Evolutionary conservation across 2,329 filamentous ascomycete genomes (phyloP).

Genomic region (Ceratocystis harringtonii): DNA sequence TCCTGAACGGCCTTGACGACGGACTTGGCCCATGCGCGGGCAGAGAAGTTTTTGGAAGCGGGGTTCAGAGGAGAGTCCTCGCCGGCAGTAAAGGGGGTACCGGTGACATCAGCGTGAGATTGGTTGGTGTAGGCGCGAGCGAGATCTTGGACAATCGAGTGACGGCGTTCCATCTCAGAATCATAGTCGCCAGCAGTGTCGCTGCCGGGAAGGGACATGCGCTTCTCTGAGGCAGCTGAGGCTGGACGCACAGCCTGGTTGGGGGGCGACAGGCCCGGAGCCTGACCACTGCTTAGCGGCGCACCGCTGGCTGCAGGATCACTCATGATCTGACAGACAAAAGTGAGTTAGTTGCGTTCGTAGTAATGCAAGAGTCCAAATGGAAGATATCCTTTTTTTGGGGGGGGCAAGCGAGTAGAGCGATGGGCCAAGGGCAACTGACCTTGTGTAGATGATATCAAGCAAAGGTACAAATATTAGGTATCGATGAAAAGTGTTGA

Average conservation of each 20-base stretch:
- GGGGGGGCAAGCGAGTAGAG: neutral
- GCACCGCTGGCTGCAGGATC: constrained; percentile 9
- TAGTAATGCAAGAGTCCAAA: neutral
- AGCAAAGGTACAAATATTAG: neutral
- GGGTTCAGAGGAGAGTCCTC: constrained; percentile 40
- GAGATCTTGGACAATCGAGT: constrained; percentile 39
- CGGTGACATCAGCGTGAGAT: constrained; percentile 25
- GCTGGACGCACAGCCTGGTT: constrained; percentile 3
- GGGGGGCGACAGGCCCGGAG: neutral
- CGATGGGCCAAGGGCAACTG: neutral
- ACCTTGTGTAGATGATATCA: neutral
- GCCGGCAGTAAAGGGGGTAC: constrained; percentile 37
- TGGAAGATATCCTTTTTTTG: no score
- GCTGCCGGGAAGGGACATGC: constrained; percentile 13
- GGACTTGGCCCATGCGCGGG: constrained; percentile 44
- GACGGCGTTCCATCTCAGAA: constrained; percentile 35
- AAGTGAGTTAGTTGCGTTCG: neutral
- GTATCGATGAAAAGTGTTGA: neutral
- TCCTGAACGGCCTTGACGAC: constrained; percentile 37
- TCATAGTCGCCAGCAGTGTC: constrained; percentile 25
- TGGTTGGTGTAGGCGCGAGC: constrained; percentile 40
- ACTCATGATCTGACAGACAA: constrained; percentile 3
- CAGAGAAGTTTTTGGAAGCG: constrained; percentile 37
- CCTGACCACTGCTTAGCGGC: constrained; percentile 2
- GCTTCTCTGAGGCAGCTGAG: constrained; percentile 13